Evolutionary conservation across 2,329 filamentous ascomycete species (phyloP), one percentile per base, ranked within the genome.

Genomic region (Cadophora gregata): DNA sequence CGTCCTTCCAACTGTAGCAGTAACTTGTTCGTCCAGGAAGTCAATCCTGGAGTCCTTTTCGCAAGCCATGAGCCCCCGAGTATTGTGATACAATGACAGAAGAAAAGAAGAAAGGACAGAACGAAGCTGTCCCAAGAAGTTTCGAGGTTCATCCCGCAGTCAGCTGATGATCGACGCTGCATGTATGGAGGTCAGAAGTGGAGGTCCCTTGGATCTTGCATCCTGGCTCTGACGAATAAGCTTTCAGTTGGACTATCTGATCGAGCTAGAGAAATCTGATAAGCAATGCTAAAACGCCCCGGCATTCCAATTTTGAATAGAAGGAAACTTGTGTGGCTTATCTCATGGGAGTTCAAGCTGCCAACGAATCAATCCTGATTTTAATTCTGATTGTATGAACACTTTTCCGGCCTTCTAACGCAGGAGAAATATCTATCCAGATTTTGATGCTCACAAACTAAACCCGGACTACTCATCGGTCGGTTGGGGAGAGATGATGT

Each of bases 121-220:
- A 27, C 4, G 14, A 33, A n/a, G 5, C 38, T 19, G 16, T 16
- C 19, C 16, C 38, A 45, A 45, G 14, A 45, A 33, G 25, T 7
- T 21, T 55, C 51, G 10, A 33, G 19, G 27, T 51, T 51, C 27
- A 27, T 14, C 25, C 16, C 14, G 27, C 4, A 16, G 27, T 55
- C 51, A 21, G 25, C 51, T 31, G 51, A 55, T 33, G 51, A 55
- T 55, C 27, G 27, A 55, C 51, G 51, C 16, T 55, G 25, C 45
- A 29, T 55, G 8, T 21, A 21, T 55, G n/a, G 27, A 33, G 27
- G 12, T 21, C 27, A 55, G 33, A 33, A 53, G 50, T 19, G 50
- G 50, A 27, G 50, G 19, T 12, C 14, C 29, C 50, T 14, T 31
- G 25, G 50, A 53, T 53, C 24, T 25, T 21, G n/a, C 24, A 50